phyloP scores from a whole-genome alignment of 2,329 filamentous ascomycete species.

The Penicillium sp. region DNA sequence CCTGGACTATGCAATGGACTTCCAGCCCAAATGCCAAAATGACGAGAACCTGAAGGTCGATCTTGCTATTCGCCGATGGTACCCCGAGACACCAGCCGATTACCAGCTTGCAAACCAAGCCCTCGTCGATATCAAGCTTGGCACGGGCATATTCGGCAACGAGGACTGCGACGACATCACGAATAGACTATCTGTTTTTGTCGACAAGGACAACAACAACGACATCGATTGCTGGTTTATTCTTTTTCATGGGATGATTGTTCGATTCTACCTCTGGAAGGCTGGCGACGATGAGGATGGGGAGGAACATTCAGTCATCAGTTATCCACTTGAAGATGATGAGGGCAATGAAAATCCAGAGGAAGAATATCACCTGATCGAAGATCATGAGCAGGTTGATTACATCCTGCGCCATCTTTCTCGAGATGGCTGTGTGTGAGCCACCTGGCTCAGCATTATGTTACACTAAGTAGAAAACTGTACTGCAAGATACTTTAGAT shows the following conservation, averaged over 20 bases:
- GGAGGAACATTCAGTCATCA: not conserved
- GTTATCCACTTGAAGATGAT: not conserved
- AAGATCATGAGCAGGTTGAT: not conserved
- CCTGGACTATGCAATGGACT: not conserved
- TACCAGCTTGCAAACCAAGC: not conserved
- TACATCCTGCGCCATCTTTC: not conserved
- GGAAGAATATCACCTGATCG: not conserved
- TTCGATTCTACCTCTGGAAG: not conserved
- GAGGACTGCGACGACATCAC: not conserved
- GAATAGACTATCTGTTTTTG: not conserved
- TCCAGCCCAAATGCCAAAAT: not conserved
- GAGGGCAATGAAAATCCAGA: not conserved
- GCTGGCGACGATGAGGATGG: not conserved
- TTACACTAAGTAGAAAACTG: not conserved
- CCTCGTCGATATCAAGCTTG: not conserved
- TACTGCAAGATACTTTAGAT: not conserved
- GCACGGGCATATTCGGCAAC: not conserved
- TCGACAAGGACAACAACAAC: not conserved
- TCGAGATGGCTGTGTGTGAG: not conserved
- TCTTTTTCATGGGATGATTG: not conserved
- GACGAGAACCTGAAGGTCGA: not conserved
- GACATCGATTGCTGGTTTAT: not conserved
- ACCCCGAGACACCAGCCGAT: not conserved
- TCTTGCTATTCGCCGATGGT: not conserved
- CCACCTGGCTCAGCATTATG: not conserved